Percentiles rank a stretch among this genome's conserved stretches.
phyloP scores from a whole-genome alignment of 768 basidiomycete species.

The Galerina marginata region DNA sequence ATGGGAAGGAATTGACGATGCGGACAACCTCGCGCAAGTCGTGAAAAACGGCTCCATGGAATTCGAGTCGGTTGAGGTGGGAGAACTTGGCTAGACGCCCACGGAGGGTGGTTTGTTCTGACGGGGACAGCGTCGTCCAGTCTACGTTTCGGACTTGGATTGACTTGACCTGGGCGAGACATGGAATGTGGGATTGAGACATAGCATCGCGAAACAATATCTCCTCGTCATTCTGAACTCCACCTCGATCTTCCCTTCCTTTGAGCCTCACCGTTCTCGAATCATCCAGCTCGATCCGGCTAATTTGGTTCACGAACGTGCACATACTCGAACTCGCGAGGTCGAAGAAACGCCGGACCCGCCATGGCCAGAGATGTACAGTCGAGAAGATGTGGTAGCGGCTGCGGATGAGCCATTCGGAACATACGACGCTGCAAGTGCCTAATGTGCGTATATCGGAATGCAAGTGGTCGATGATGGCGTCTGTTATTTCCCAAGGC shows the following conservation, averaged over 20 bases:
- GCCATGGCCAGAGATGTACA: conserved; percentile 35
- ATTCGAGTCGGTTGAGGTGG: conserved; percentile 27
- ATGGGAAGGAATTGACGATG: conserved; percentile 27
- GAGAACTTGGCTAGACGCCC: conserved; percentile 23
- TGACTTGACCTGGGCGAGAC: conserved; percentile 24
- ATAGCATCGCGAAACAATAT: conserved; percentile 23
- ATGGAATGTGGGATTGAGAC: conserved; percentile 20
- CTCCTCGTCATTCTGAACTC: not conserved
- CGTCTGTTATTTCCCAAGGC: conserved; percentile 38
- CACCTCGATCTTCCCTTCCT: not conserved
- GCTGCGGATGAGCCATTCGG: conserved; percentile 36
- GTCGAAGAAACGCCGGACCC: conserved; percentile 27
- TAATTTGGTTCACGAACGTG: conserved; percentile 32
- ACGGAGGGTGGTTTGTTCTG: conserved; percentile 23
- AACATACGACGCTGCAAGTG: conserved; percentile 35
- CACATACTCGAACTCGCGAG: conserved; percentile 24
- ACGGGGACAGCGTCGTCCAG: conserved; percentile 31
- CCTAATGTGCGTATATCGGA: conserved; percentile 29
- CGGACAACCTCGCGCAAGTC: conserved; percentile 35
- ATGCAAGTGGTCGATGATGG: conserved; percentile 39
- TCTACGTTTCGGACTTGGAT: conserved; percentile 32
- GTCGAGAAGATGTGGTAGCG: conserved; percentile 37
- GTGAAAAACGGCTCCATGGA: conserved; percentile 34
- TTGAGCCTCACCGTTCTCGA: not conserved
- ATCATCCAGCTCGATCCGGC: conserved; percentile 34